Evolutionary conservation across 2,329 filamentous ascomycete genomes (phyloP).

Genomic region (Venturiaceae sp.): DNA sequence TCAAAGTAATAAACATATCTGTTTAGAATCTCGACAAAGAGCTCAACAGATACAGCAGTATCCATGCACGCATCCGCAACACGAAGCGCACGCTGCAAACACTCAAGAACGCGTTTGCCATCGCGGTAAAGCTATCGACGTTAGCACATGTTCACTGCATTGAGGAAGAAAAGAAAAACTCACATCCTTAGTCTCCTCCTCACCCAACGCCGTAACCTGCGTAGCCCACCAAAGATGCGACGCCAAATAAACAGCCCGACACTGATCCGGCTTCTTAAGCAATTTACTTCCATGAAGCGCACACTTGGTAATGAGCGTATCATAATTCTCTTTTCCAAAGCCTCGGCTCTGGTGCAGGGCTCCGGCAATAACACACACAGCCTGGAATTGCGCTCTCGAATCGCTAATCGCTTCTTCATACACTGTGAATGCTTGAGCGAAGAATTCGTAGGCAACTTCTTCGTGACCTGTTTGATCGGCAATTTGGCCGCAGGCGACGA

Average conservation of each 20-base stretch:
- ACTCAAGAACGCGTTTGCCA: slow-evolving; percentile 93
- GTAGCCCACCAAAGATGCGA: slow-evolving; percentile 98
- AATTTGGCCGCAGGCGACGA: slow-evolving; percentile 84
- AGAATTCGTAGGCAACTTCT: slow-evolving; percentile 96
- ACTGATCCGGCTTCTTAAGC: slow-evolving; percentile 96
- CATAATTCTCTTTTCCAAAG: slow-evolving; percentile 96
- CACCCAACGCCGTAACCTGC: slow-evolving; percentile 64
- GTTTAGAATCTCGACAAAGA: slow-evolving; percentile 97
- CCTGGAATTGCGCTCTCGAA: slow-evolving; percentile 94
- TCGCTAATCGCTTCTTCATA: slow-evolving; percentile 96
- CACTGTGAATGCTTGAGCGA: slow-evolving; percentile 94
- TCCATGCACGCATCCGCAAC: slow-evolving; percentile 99
- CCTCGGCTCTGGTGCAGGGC: slow-evolving; percentile 80
- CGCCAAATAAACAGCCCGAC: slow-evolving; percentile 88
- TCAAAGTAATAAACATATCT: slow-evolving; percentile 99
- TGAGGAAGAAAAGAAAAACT: slow-evolving; percentile 29
- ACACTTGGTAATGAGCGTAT: slow-evolving; percentile 96
- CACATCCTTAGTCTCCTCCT: slow-evolving; percentile 73
- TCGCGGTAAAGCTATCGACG: slow-evolving; percentile 88
- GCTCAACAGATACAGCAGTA: slow-evolving; percentile 88
- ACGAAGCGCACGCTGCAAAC: slow-evolving; percentile 84
- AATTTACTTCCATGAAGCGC: slow-evolving; percentile 94
- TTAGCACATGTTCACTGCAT: too few relatives aligned
- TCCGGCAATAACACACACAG: slow-evolving; percentile 86
- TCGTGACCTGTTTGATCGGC: slow-evolving; percentile 88